These are phyloP conservation scores for Andrographis paniculata DNA, from an alignment of 305 asterid species.

Conservation along the genomic window DNA sequence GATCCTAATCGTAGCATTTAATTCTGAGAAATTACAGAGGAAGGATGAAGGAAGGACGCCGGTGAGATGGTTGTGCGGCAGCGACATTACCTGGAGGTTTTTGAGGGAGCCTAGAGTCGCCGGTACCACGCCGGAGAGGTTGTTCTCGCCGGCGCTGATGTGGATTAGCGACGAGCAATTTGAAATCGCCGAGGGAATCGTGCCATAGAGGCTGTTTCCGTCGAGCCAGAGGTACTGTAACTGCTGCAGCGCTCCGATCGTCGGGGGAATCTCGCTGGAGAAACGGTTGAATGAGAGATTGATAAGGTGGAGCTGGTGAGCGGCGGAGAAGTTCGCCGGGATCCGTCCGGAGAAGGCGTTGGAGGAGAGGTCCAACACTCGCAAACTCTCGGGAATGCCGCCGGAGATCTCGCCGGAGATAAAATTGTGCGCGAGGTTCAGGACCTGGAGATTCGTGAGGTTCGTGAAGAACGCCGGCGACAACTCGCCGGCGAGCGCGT, in stretches of 20 bases:
- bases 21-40: slow-evolving; percentile 26
- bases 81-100: slow-evolving; percentile 33
- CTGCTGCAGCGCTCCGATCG: slow-evolving; percentile 32
- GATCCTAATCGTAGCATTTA: slow-evolving; percentile 28
- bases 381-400: slow-evolving; percentile 22
- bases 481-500: slow-evolving; percentile 38
- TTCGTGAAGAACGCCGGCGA: slow-evolving; percentile 29
- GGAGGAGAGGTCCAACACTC: slow-evolving; percentile 35
- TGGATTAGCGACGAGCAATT: slow-evolving; percentile 43
- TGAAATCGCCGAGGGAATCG: slow-evolving; percentile 53
- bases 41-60: slow-evolving; percentile 45
- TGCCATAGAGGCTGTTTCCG: slow-evolving; percentile 36
- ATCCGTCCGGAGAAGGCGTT: slow-evolving; percentile 37
- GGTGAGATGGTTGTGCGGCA: slow-evolving; percentile 36
- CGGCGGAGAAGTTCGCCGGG: slow-evolving; percentile 27
- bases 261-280: slow-evolving; percentile 46
- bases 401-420: slow-evolving; percentile 31
- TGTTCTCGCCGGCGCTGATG: slow-evolving; percentile 38
- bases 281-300: slow-evolving; percentile 41
- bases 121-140: slow-evolving; percentile 43
- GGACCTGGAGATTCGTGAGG: slow-evolving; percentile 37
- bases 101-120: slow-evolving; percentile 34
- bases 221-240: slow-evolving; percentile 42
- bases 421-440: slow-evolving; percentile 37
- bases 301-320: slow-evolving; percentile 29